phyloP scores from a whole-genome alignment of 2,329 filamentous ascomycete species.

The Herpotrichia juniperi region DNA sequence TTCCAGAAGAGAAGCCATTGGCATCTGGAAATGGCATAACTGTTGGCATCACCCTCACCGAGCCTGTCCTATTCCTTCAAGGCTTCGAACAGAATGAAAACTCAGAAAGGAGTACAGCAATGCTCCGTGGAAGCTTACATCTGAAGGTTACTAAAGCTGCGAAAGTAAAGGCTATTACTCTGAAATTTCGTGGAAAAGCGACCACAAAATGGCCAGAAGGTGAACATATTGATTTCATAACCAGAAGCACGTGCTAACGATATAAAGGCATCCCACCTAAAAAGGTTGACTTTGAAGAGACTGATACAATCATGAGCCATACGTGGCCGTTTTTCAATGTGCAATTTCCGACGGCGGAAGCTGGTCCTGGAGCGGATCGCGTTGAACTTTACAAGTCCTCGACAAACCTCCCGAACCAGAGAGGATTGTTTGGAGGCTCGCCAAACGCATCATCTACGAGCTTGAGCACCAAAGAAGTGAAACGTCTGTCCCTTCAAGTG shows the following conservation, averaged over 20 bases:
- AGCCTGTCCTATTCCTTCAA: conserved; percentile 79
- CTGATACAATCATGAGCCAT: conserved; percentile 85
- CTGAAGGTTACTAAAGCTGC: conserved; percentile 84
- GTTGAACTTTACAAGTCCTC: conserved; percentile 61
- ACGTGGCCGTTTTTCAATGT: conserved; percentile 93
- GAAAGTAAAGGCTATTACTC: conserved; percentile 88
- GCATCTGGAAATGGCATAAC: conserved; percentile 77
- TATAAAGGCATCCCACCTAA: conserved; percentile 77
- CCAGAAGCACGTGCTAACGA: conserved; percentile 10
- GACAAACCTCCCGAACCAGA: conserved; percentile 28
- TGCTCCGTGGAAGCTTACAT: conserved; percentile 83
- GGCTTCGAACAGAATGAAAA: conserved; percentile 76
- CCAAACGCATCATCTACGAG: conserved; percentile 54
- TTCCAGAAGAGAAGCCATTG: conserved; percentile 69
- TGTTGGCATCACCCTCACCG: conserved; percentile 75
- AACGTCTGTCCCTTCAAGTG: conserved; percentile 78
- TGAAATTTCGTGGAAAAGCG: conserved; percentile 84
- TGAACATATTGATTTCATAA: conserved; percentile 27
- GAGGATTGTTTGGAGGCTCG: conserved; percentile 48
- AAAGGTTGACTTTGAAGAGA: conserved; percentile 83
- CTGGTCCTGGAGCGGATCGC: conserved; percentile 67
- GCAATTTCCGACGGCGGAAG: conserved; percentile 64
- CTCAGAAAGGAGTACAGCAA: conserved; percentile 72
- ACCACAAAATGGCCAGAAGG: conserved; percentile 96
- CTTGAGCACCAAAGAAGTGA: conserved; percentile 58